Conservation (phyloP, 768 basidiomycete species). For the Basidioascus undulatus region DNA sequence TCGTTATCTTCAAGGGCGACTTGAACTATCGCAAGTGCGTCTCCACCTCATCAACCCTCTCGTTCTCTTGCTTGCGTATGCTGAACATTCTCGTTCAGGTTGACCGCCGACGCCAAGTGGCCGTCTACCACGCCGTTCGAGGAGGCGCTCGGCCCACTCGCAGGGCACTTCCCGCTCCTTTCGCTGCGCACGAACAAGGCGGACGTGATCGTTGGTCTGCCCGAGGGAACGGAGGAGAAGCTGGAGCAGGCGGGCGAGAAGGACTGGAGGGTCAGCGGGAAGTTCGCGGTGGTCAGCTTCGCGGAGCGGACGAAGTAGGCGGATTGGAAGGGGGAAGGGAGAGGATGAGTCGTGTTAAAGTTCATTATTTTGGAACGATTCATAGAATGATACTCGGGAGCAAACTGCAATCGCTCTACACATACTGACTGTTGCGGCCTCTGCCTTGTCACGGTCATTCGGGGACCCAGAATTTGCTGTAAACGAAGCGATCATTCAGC, state of each 20-base stretch:
- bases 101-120: conserved; percentile 77
- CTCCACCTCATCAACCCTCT: conserved; percentile 1
- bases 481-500: too few species aligned
- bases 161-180: conserved; percentile 52
- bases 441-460: too few species aligned
- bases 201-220: conserved; percentile 69
- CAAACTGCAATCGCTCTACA: too few species aligned
- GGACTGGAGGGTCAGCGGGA: conserved; percentile 51
- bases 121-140: conserved; percentile 52
- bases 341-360: too few species aligned
- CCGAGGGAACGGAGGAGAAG: conserved; percentile 37
- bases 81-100: conserved; percentile 23
- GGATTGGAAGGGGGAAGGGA: too few species aligned
- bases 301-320: too few species aligned
- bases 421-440: too few species aligned
- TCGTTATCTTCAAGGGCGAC: conserved; percentile 84
- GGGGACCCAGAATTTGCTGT: too few species aligned
- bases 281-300: conserved; percentile 23
- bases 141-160: conserved; percentile 53
- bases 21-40: conserved; percentile 35
- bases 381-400: too few species aligned
- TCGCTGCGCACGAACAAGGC: conserved; percentile 87
- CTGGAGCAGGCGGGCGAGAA: conserved; percentile 32
- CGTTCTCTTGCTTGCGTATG: conserved; percentile 32
- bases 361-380: too few species aligned